Evolutionary conservation across 108 stramenopile genomes (phyloP), one percentile per base, ranked within the genome.

Genomic region (Mediolabrus comicus): DNA sequence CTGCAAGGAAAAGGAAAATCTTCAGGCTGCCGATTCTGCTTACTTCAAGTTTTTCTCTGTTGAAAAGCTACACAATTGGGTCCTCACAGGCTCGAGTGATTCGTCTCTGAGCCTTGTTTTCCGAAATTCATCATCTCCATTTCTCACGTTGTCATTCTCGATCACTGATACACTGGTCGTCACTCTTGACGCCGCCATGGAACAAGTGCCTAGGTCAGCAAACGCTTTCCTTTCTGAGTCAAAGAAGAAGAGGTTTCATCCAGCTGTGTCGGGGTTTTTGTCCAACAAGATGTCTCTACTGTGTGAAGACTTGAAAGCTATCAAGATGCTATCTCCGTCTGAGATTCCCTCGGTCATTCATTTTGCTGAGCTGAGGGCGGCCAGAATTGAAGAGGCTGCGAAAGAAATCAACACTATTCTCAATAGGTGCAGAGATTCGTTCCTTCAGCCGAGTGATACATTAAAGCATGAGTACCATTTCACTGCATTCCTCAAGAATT

Each of bases 21-120:
- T 62, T 33, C 39, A 28, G 30, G n/a, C 57, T 32, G 76, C 83
- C 27, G 80, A 84, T 59, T 60, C 41, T 10, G 53, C 70, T 26
- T 81, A 81, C 53, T 78, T 60, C 38, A 77, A 71, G 28, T 81
- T 74, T 65, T 65, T 84, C 30, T 80, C 81, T 10, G 41, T 83
- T 17, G 77, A 74, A 56, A 79, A 71, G 31, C 66, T 85, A 38
- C 84, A 85, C 33, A 80, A 75, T 30, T 85, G 84, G 84, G 41
- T 75, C 4, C 53, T 81, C 6, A 71, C 65, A 25, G 58, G 68
- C 29, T 59, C 79, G 10, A 65, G 30, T 52, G 70, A 76, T 19
- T 56, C 65, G 16, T 60, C 56, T 22, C 46, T 82, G 3, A 49
- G 65, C 54, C 38, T 85, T 49, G 39, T 69, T 6, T 75, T 79